Evolutionary conservation across 1,284 basidiomycete genomes (phyloP).

Genomic region (Microbotryum scabiosae): DNA sequence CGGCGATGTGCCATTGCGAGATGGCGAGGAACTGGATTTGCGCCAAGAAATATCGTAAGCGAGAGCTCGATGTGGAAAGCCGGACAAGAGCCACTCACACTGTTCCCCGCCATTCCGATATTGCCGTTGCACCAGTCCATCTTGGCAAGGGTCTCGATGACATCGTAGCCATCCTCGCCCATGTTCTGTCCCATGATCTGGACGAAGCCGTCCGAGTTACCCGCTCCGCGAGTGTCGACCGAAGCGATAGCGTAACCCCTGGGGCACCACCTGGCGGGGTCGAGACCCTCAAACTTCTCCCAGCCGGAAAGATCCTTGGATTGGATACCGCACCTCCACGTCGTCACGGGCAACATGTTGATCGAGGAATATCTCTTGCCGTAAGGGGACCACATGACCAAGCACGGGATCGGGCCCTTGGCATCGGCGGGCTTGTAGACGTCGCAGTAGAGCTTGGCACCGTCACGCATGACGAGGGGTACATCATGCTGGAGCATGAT

Average conservation of each 20-base stretch:
- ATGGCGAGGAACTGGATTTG: constrained; percentile 30
- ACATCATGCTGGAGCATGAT: constrained; percentile 28
- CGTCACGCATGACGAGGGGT: constrained; percentile 32
- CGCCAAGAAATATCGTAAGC: no score
- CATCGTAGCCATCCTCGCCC: constrained; percentile 31
- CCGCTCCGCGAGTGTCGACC: constrained; percentile 30
- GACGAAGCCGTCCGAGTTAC: constrained; percentile 24
- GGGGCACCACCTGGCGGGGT: constrained; percentile 39
- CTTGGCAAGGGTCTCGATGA: constrained; percentile 30
- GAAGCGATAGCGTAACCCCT: constrained; percentile 34
- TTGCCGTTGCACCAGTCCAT: constrained; percentile 25
- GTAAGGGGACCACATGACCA: constrained; percentile 34
- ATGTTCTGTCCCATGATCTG: constrained; percentile 17
- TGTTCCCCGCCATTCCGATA: constrained; percentile 25
- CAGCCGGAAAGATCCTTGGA: constrained; percentile 22
- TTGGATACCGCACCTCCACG: constrained; percentile 1
- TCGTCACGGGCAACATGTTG: constrained; percentile 14
- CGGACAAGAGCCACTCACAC: constrained; percentile 2
- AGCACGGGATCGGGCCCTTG: constrained; percentile 22
- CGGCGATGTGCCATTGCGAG: constrained; percentile 32
- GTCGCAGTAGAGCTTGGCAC: constrained; percentile 31
- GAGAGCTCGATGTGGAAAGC: not conserved
- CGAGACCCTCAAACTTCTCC: constrained; percentile 34
- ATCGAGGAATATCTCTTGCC: constrained; percentile 23
- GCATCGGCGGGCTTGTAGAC: constrained; percentile 31